phyloP scores from a whole-genome alignment of 2,329 filamentous ascomycete genomes.

The Paraconiothyrium brasiliense region DNA sequence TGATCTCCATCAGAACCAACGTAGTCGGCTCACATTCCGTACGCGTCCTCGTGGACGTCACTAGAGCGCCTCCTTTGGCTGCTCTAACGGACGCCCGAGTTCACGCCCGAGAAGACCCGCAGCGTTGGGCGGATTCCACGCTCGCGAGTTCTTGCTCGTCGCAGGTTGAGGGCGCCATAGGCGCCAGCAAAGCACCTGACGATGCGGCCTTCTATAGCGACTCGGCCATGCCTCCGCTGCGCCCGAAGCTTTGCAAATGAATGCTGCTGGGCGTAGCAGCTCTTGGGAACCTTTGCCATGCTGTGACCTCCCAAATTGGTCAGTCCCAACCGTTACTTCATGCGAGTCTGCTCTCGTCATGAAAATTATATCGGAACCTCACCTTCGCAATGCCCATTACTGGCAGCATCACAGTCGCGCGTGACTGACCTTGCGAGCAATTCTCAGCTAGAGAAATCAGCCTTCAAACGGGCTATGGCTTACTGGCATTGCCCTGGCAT shows the following conservation, averaged over 20 bases:
- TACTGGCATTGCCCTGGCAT: conserved; percentile 19
- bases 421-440: conserved; percentile 17
- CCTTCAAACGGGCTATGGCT: conserved; percentile 19
- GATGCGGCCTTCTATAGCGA: conserved; percentile 7
- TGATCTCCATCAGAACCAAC: conserved; percentile 11
- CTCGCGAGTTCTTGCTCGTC: conserved; percentile 3
- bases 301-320: conserved; percentile 39
- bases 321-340: conserved; percentile 28
- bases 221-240: background rate
- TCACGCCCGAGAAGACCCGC: conserved; percentile 13
- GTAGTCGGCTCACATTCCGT: conserved; percentile 12
- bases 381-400: background rate
- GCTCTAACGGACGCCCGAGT: conserved; percentile 18
- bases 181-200: conserved; percentile 11
- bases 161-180: conserved; percentile 12
- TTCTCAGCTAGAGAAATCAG: conserved; percentile 11
- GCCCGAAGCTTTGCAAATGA: conserved; percentile 6
- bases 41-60: conserved; percentile 5
- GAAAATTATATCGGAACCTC: conserved; percentile 1
- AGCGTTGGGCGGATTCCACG: conserved; percentile 2
- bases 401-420: conserved; percentile 13
- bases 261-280: conserved; percentile 19
- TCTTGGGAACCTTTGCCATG: conserved; percentile 32
- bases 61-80: conserved; percentile 2
- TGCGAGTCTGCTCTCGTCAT: conserved; percentile 17